Evolutionary conservation across 441 rosid species (phyloP), one percentile per base, ranked within the genome.

Genomic region (Adansonia gregorii): DNA sequence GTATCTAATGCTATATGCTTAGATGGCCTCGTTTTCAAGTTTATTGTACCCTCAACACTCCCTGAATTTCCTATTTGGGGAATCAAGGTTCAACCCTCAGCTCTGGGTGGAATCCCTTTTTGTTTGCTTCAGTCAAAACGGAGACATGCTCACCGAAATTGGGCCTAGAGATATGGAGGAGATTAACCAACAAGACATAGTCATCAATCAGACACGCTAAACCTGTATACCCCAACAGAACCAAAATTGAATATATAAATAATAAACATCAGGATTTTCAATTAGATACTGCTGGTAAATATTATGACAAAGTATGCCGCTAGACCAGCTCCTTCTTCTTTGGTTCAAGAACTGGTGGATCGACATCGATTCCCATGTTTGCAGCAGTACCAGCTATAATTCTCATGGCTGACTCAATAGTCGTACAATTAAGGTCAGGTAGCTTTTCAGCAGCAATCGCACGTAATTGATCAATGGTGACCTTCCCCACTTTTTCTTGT

Each of bases 321-420:
- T 70, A 88, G 24, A n/a, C 41, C 20, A 85, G 59, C 74, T 80
- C 87, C 85, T 93, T 91, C 90, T 83, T 80, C 78, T 89, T 94
- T 72, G 91, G 90, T 82, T 89, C 91, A 76, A 95, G 98, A 87
- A 93, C 77, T 3, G 98, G 98, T 54, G 98, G 98, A 74, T 95
- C 97, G 0, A 93, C 71, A 58, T 93, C 93, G 7, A 93, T 92
- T 67, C 98, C 98, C 98, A 95, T 95, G 76, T 93, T 95, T 67
- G 93, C 95, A 27, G 98, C 97, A 19, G 98, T 95, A 11, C 98
- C 98, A 6, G 98, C 98, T 74, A 93, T 93, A 71, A 91, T 86
- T 86, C 98, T 91, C 97, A 91, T 93, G 5, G 98, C 98, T 10
- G 97, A 92, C 81, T 92, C 98, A 59, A 95, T 79, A 19, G 84